Conservation (phyloP, 495 filamentous ascomycete genomes). For the Mycothermus thermophilus region DNA sequence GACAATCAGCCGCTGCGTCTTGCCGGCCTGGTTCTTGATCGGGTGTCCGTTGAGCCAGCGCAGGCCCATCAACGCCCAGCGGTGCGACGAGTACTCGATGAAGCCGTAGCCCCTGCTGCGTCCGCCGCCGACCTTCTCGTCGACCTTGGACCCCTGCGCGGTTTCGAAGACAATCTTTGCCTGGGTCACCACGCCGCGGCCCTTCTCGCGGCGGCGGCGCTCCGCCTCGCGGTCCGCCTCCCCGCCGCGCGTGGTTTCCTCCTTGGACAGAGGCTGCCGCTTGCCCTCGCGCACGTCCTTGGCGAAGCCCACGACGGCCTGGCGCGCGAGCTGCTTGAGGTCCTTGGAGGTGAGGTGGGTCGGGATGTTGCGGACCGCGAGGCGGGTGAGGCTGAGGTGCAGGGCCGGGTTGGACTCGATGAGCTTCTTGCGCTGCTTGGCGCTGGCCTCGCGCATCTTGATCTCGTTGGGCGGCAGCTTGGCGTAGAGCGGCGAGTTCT, state of each 20-base stretch:
- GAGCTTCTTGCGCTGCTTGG: slow-evolving; percentile 74
- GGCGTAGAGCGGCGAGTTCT: slow-evolving; percentile 57
- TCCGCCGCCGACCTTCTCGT: slow-evolving; percentile 52
- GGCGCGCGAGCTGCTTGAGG: slow-evolving; percentile 77
- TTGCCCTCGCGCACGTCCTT: slow-evolving; percentile 64
- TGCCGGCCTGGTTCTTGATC: slow-evolving; percentile 33
- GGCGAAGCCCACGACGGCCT: slow-evolving; percentile 87
- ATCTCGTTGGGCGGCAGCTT: slow-evolving; percentile 66
- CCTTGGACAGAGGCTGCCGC: slow-evolving; percentile 67
- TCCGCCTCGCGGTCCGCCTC: slow-evolving; percentile 71
- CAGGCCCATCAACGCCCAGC: slow-evolving; percentile 89
- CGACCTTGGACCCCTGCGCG: slow-evolving; percentile 63
- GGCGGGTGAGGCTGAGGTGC: slow-evolving; percentile 78
- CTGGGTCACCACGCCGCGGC: slow-evolving; percentile 88
- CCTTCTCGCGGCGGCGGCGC: slow-evolving; percentile 57
- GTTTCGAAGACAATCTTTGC: slow-evolving; percentile 91
- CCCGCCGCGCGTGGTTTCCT: slow-evolving; percentile 66
- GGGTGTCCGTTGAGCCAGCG: slow-evolving; percentile 83
- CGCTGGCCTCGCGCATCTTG: slow-evolving; percentile 75
- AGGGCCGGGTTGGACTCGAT: slow-evolving; percentile 82
- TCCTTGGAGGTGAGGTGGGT: slow-evolving; percentile 72
- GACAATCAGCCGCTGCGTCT: slow-evolving; percentile 59
- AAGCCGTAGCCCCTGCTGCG: slow-evolving; percentile 90
- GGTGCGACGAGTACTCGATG: slow-evolving; percentile 89
- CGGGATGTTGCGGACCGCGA: slow-evolving; percentile 90